Conservation (phyloP, 192 early-diverging fungal genomes). For the Ambispora gerdemannii region DNA sequence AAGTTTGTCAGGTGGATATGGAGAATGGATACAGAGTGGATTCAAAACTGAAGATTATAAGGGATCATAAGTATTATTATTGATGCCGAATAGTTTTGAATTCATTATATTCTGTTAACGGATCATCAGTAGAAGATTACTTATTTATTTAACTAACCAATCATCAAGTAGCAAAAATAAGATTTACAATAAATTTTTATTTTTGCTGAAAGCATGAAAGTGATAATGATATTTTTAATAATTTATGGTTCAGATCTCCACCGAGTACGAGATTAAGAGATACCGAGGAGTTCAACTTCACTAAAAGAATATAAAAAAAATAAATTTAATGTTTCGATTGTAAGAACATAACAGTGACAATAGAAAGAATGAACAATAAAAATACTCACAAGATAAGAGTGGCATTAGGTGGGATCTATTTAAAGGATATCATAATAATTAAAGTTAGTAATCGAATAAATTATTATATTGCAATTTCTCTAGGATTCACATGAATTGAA, state of each 20-base stretch:
- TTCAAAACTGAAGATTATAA: slow-evolving; percentile 41
- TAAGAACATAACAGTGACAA: not conserved
- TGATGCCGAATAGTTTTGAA: too few relatives aligned
- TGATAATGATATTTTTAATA: too few relatives aligned
- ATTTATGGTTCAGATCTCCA: too few relatives aligned
- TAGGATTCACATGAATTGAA: not conserved
- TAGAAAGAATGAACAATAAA: not conserved
- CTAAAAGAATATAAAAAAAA: not conserved
- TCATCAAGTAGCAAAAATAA: too few relatives aligned
- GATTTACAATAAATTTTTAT: too few relatives aligned
- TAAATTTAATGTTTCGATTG: too few relatives aligned
- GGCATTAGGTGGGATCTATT: not conserved
- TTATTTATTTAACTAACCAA: too few relatives aligned
- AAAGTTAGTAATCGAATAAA: not conserved
- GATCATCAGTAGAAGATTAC: too few relatives aligned
- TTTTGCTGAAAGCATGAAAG: too few relatives aligned
- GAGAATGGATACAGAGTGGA: slow-evolving; percentile 48
- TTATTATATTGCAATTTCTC: not conserved
- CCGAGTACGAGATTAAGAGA: too few relatives aligned
- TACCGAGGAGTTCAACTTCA: slow-evolving; percentile 7
- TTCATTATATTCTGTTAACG: too few relatives aligned
- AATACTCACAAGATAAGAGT: not conserved
- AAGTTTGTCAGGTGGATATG: slow-evolving; percentile 51
- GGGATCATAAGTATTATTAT: too few relatives aligned
- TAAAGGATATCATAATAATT: not conserved